These are phyloP conservation scores for Ziziphus jujuba DNA, from an alignment of 306 rosid species.

Conservation along the genomic window DNA sequence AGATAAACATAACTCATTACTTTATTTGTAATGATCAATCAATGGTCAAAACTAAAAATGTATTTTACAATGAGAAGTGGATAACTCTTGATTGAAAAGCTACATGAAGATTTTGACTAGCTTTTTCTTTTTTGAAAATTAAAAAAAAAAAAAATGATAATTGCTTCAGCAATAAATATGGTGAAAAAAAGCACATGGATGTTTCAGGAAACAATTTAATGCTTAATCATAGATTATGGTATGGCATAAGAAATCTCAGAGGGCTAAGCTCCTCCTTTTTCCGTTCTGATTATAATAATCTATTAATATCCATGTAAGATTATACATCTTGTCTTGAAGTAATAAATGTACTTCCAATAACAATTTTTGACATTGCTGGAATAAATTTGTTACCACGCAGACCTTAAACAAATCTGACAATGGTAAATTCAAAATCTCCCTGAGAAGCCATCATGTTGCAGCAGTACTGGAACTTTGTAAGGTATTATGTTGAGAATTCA, in stretches of 20 bases:
- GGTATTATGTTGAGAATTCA: conserved; percentile 46
- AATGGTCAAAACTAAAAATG: neutral
- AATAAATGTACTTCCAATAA: neutral
- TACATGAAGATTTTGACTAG: neutral
- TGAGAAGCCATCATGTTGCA: conserved; percentile 73
- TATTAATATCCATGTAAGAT: too few relatives aligned
- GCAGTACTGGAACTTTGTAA: conserved; percentile 83
- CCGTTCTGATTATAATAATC: too few relatives aligned
- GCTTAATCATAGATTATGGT: neutral
- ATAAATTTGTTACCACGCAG: conserved; percentile 41
- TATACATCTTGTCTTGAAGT: neutral
- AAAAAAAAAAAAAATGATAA: neutral
- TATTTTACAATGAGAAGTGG: neutral
- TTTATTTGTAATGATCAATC: neutral
- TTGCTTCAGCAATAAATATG: neutral
- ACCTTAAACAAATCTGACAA: conserved; percentile 65
- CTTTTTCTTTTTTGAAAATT: too few relatives aligned
- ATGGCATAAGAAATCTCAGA: neutral
- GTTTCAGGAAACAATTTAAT: too few relatives aligned
- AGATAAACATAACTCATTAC: neutral
- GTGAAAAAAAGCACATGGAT: neutral
- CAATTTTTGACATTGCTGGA: conserved; percentile 11
- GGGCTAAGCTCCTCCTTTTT: neutral
- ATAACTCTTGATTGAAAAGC: too few relatives aligned
- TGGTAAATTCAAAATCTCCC: conserved; percentile 69